phyloP scores from a whole-genome alignment of 345 rosid species.

The Eucalyptus sp. region DNA sequence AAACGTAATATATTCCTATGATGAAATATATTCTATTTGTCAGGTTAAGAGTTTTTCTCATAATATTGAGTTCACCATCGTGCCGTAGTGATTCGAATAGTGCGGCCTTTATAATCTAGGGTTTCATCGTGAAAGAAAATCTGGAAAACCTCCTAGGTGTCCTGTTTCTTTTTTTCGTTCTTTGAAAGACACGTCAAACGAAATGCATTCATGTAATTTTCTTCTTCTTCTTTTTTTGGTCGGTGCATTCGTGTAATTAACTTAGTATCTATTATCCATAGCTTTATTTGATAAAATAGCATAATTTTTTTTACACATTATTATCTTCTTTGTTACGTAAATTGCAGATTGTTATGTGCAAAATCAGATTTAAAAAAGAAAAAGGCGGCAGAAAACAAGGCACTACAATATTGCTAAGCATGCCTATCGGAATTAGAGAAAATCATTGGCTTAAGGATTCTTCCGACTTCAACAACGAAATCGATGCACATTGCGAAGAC shows the following conservation, averaged over 20 bases:
- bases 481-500: neutral
- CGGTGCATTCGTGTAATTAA: neutral
- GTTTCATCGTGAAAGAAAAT: neutral
- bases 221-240: fast-evolving
- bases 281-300: neutral
- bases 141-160: neutral
- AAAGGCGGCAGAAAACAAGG: neutral
- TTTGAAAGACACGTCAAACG: neutral
- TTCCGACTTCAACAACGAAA: neutral
- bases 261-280: neutral
- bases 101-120: too few relatives aligned
- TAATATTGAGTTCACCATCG: neutral
- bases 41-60: neutral
- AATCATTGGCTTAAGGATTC: neutral
- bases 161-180: neutral
- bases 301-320: fast-evolving
- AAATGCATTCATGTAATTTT: too few relatives aligned
- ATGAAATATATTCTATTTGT: neutral
- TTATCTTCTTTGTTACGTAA: neutral
- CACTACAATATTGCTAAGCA: neutral
- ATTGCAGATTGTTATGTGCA: neutral
- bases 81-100: too few relatives aligned
- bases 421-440: fast-evolving
- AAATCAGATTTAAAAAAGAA: neutral
- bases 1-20: neutral